Evolutionary conservation across 352 stramenopile genomes (phyloP).

Genomic region (Globisporangium barbulae): DNA sequence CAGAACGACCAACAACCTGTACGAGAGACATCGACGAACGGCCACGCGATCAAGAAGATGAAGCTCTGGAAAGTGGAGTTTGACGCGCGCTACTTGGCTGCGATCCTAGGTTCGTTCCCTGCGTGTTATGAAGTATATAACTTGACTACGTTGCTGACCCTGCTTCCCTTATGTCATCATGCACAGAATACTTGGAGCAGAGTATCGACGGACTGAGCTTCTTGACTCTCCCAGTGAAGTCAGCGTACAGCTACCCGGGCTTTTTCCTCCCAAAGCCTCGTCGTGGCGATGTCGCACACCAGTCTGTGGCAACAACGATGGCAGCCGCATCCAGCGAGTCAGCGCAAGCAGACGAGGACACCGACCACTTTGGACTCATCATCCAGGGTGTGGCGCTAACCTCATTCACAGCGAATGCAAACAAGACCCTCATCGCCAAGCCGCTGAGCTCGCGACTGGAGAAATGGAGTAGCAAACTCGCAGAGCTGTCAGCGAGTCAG

Average conservation of each 20-base stretch:
- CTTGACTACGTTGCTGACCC: background rate
- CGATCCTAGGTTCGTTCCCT: slow-evolving; percentile 43
- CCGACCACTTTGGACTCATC: slow-evolving; percentile 19
- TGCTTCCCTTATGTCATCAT: background rate
- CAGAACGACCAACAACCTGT: background rate
- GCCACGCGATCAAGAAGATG: slow-evolving; percentile 10
- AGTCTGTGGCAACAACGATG: background rate
- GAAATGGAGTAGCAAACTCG: slow-evolving; percentile 39
- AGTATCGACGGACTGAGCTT: slow-evolving; percentile 43
- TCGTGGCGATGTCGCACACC: background rate
- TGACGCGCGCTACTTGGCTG: slow-evolving; percentile 58
- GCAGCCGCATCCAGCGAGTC: background rate
- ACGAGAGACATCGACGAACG: background rate
- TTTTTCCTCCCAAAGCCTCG: slow-evolving; percentile 49
- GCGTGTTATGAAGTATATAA: background rate
- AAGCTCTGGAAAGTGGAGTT: slow-evolving; percentile 78
- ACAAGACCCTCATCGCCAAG: slow-evolving; percentile 15
- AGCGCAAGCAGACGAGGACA: slow-evolving; percentile 1
- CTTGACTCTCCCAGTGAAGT: slow-evolving; percentile 33
- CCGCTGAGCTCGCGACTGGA: slow-evolving; percentile 31
- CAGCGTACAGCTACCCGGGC: slow-evolving; percentile 45
- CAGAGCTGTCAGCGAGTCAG: slow-evolving; percentile 30
- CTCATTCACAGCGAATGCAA: slow-evolving; percentile 13
- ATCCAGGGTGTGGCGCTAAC: slow-evolving; percentile 49
- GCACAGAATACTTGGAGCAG: slow-evolving; percentile 41